These are phyloP conservation scores for Inosperma sp. DNA, from an alignment of 768 basidiomycete species.

Conservation along the genomic window DNA sequence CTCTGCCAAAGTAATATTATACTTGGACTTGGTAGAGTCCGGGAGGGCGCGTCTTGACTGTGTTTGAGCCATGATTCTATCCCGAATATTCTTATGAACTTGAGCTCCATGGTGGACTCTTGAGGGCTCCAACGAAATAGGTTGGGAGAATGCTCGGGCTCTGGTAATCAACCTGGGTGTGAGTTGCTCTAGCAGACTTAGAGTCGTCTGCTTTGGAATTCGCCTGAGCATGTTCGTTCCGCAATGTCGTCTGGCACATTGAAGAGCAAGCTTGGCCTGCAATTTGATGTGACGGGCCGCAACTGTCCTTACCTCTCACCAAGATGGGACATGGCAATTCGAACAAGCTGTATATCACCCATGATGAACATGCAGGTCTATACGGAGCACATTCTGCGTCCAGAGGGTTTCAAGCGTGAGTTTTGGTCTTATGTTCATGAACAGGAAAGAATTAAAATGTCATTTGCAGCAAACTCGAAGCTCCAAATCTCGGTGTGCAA, in stretches of 20 bases:
- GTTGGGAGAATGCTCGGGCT: conserved; percentile 15
- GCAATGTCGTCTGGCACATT: neutral
- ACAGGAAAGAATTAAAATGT: conserved; percentile 4
- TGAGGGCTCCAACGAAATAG: neutral
- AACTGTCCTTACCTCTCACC: conserved; percentile 4
- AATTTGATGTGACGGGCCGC: neutral
- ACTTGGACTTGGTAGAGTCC: conserved; percentile 12
- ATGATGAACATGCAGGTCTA: conserved; percentile 78
- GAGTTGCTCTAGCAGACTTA: conserved; percentile 41
- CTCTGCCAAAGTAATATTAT: conserved; percentile 16
- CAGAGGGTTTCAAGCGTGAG: conserved; percentile 65
- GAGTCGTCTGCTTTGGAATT: conserved; percentile 17
- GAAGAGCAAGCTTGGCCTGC: neutral
- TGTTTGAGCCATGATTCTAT: conserved; percentile 22
- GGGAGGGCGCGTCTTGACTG: conserved; percentile 17
- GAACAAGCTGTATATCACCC: conserved; percentile 84
- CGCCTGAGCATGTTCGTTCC: conserved; percentile 4
- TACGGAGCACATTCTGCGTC: conserved; percentile 81
- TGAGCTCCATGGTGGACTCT: conserved; percentile 13
- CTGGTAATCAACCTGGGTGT: conserved; percentile 30
- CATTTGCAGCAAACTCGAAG: conserved; percentile 57
- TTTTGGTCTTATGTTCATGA: conserved; percentile 14
- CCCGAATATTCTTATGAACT: conserved; percentile 21
- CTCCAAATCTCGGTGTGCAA: conserved; percentile 54
- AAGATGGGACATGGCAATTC: conserved; percentile 84